Evolutionary conservation across 306 rosid species (phyloP), one percentile per base, ranked within the genome.

Genomic region (Styphnolobium japonicum): DNA sequence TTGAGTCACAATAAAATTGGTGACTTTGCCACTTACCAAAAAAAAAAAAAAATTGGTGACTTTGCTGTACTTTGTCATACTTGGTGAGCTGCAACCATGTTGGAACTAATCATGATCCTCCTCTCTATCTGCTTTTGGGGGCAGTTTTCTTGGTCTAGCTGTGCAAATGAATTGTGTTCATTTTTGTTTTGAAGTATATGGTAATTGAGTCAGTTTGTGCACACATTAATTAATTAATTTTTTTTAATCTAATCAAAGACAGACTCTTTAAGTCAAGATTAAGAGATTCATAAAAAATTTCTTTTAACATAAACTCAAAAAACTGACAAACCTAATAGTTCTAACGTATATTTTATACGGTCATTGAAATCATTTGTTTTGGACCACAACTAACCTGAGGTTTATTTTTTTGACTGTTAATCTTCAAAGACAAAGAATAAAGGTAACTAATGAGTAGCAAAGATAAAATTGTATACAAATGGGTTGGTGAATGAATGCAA

Each of bases 31-130:
- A n/a, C n/a, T n/a, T n/a, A n/a, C n/a, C n/a, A n/a, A n/a, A n/a
- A n/a, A n/a, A n/a, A n/a, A n/a, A n/a, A n/a, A n/a, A 46, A 42
- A 42, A 73, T 29, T 16, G 12, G 67, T 70, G 58, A 66, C 25
- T 60, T 36, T 42, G 78, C 78, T 70, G 77, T 78, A 33, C 31
- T 67, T 77, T 71, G 65, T 71, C 65, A 49, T 40, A 34, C 52
- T 16, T 71, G 71, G 62, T 77, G n/a, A 51, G 55, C 61, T 79
- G 63, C 65, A 36, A 14, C 73, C 73, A 67, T 60, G 63, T 71
- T 73, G 77, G 43, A 57, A 66, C 74, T 22, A 75, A 71, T 56
- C 40, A 21, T 49, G 67, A 62, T 65, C 10, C 52, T 37, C 60
- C 80, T 48, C 29, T 19, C 16, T 8, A 12, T n/a, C 3, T n/a